Conservation (phyloP, 176 grass and related monocot species). For the Musa itinerans region DNA sequence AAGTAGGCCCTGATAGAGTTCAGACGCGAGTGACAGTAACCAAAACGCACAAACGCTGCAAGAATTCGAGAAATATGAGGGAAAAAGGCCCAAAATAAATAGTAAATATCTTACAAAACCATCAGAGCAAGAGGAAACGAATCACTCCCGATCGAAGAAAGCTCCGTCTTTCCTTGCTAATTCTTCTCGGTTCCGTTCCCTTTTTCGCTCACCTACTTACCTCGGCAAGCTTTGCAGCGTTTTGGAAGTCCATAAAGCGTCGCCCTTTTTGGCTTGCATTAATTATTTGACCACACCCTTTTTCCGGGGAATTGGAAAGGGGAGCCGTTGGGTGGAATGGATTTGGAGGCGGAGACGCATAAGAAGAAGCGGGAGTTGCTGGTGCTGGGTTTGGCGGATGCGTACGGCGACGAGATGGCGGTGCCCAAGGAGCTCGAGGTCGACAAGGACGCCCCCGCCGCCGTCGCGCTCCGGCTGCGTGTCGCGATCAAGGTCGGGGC, state of each 20-base stretch:
- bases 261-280: background rate
- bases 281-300: background rate
- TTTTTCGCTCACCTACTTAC: background rate
- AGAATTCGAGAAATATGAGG: too few relatives aligned
- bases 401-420: slow-evolving; percentile 14
- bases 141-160: background rate
- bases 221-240: too few relatives aligned
- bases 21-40: too few relatives aligned
- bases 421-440: slow-evolving; percentile 12
- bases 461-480: slow-evolving; percentile 16
- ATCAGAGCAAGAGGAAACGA: background rate
- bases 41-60: too few relatives aligned
- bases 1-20: too few relatives aligned
- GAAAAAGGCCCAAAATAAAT: too few relatives aligned
- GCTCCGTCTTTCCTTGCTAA: background rate
- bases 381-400: background rate
- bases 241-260: background rate
- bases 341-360: slow-evolving; percentile 8
- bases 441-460: background rate
- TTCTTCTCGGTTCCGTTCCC: background rate
- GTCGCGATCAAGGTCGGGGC: slow-evolving; percentile 28
- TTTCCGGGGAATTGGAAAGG: background rate
- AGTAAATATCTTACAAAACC: too few relatives aligned
- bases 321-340: background rate
- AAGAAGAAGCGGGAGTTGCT: slow-evolving; percentile 6